Evolutionary conservation across 176 grass and related monocot species (phyloP).

Genomic region (Avena sativa): DNA sequence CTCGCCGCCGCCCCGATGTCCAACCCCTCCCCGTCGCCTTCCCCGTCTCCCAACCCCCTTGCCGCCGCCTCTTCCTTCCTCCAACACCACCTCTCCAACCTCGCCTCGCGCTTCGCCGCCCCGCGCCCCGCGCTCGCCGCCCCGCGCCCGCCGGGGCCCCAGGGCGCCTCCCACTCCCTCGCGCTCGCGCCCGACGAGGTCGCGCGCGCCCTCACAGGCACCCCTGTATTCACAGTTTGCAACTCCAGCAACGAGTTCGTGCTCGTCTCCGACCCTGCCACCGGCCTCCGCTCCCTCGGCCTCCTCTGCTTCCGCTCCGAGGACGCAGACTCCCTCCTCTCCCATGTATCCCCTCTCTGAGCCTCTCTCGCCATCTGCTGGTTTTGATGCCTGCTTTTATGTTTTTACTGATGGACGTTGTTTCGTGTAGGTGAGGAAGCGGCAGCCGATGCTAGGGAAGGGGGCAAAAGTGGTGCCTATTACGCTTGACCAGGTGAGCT

Average conservation of each 20-base stretch:
- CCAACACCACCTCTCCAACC: slow-evolving; percentile 54
- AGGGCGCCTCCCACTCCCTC: slow-evolving; percentile 54
- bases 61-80: slow-evolving; percentile 68
- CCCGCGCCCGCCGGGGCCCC: slow-evolving; percentile 1
- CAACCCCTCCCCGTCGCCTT: slow-evolving; percentile 1
- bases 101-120: slow-evolving; percentile 54
- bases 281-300: slow-evolving; percentile 77
- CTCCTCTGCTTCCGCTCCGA: slow-evolving; percentile 87
- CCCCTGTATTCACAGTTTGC: slow-evolving; percentile 84
- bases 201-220: slow-evolving; percentile 74
- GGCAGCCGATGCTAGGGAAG: slow-evolving; percentile 77
- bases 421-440: slow-evolving; percentile 65
- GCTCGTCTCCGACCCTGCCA: slow-evolving; percentile 84
- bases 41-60: slow-evolving; percentile 47
- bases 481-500: slow-evolving; percentile 89
- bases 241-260: slow-evolving; percentile 95
- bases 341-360: slow-evolving; percentile 51
- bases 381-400: slow-evolving; percentile 5
- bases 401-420: slow-evolving; percentile 29
- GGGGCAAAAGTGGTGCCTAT: slow-evolving; percentile 89
- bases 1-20: slow-evolving; percentile 67
- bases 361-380: background rate
- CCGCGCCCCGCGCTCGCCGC: slow-evolving; percentile 45
- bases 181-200: slow-evolving; percentile 70
- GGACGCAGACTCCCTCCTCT: slow-evolving; percentile 78